phyloP scores from a whole-genome alignment of 306 rosid genomes.

The Canavalia gladiata region DNA sequence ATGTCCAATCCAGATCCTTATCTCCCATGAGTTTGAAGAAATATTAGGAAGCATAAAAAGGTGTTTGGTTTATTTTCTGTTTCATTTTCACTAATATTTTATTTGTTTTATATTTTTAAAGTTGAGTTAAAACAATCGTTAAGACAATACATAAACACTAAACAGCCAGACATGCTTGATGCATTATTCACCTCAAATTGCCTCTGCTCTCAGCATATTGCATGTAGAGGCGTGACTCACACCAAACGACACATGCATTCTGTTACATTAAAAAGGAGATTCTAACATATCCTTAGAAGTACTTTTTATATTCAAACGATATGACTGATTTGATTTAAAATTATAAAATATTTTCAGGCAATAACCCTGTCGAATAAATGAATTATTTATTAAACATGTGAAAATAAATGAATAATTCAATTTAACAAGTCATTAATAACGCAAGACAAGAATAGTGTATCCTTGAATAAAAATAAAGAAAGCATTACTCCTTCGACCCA shows the following conservation, averaged over 20 bases:
- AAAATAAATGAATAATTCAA: too few relatives aligned
- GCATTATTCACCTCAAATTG: neutral
- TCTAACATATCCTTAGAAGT: neutral
- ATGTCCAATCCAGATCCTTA: conserved; percentile 3
- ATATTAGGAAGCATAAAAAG: neutral
- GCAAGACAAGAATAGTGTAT: neutral
- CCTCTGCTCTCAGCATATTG: neutral
- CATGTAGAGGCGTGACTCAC: too few relatives aligned
- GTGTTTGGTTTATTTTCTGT: neutral
- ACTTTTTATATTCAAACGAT: neutral
- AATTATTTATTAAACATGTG: neutral
- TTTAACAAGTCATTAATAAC: neutral
- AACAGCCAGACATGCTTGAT: neutral
- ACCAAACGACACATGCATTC: neutral
- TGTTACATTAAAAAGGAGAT: neutral
- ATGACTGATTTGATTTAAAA: neutral
- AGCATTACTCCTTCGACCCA: neutral
- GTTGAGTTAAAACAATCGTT: neutral
- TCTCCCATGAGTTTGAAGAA: neutral
- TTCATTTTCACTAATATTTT: neutral
- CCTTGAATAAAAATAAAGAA: neutral
- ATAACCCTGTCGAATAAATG: neutral
- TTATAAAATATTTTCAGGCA: neutral
- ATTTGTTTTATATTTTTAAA: neutral
- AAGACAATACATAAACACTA: neutral